phyloP scores from a whole-genome alignment of 2,329 filamentous ascomycete genomes.

The Coleophoma crateriformis region DNA sequence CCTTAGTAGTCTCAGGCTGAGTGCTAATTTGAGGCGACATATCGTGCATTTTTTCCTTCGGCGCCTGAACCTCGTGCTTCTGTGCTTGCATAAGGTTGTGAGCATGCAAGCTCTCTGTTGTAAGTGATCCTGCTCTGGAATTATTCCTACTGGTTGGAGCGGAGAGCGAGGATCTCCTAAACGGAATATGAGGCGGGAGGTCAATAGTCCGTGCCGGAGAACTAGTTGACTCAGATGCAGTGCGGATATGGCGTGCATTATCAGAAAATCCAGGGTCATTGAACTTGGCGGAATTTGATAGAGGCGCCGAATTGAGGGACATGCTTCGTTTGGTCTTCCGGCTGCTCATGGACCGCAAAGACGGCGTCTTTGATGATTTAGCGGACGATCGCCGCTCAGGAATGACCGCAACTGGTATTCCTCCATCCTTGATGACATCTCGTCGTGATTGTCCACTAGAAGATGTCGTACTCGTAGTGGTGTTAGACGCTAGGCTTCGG shows the following conservation, averaged over 20 bases:
- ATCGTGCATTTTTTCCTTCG: neutral
- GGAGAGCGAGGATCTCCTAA: constrained; percentile 54
- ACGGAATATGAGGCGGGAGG: constrained; percentile 51
- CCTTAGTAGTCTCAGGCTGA: constrained; percentile 7
- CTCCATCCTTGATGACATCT: constrained; percentile 53
- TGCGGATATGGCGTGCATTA: constrained; percentile 21
- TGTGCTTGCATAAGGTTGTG: constrained; percentile 35
- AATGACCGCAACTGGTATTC: constrained; percentile 57
- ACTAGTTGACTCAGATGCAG: constrained; percentile 23
- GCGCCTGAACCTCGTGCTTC: constrained; percentile 5
- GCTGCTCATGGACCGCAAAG: constrained; percentile 57
- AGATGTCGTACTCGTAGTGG: constrained; percentile 40
- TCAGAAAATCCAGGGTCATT: constrained; percentile 41
- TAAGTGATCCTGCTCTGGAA: constrained; percentile 49
- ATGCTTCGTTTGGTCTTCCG: constrained; percentile 46
- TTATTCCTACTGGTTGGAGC: constrained; percentile 55
- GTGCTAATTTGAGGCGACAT: constrained; percentile 3
- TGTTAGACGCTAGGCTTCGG: constrained; percentile 41
- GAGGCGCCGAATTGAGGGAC: constrained; percentile 43
- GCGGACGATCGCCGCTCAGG: constrained; percentile 48
- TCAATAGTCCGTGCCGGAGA: constrained; percentile 48
- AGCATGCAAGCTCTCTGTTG: constrained; percentile 51
- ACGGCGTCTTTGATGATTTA: constrained; percentile 44
- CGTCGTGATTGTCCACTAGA: constrained; percentile 50
- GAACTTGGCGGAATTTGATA: constrained; percentile 34